Conservation (phyloP, 176 grass and related monocot species). For the Aechmea fasciata region DNA sequence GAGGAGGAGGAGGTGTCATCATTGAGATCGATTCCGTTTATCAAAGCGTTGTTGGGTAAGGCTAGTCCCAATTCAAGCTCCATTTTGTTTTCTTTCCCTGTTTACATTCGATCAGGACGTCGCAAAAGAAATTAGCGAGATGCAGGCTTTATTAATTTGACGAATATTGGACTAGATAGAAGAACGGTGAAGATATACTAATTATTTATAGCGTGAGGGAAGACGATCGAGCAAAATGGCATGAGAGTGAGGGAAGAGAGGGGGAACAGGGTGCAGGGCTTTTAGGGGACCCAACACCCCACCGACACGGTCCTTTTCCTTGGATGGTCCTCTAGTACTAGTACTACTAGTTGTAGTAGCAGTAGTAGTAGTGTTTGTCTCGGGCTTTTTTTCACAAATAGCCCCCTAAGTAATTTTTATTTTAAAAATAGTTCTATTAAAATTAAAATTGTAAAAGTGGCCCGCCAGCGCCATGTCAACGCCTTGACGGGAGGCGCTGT, state of each 20-base stretch:
- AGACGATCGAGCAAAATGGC: background rate
- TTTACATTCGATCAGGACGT: background rate
- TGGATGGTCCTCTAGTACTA: background rate
- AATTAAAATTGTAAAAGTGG: too few relatives aligned
- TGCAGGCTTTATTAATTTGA: too few relatives aligned
- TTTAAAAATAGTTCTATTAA: too few relatives aligned
- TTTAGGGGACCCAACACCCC: slow-evolving; percentile 27
- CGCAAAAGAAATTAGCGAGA: too few relatives aligned
- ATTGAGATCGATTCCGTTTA: too few relatives aligned
- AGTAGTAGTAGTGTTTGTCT: too few relatives aligned
- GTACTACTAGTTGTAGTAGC: background rate
- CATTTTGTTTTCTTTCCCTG: slow-evolving; percentile 17
- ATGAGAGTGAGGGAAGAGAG: slow-evolving; percentile 6
- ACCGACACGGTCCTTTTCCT: slow-evolving; percentile 47
- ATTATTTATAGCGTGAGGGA: slow-evolving; percentile 11
- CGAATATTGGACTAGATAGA: too few relatives aligned
- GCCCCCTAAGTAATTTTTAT: too few relatives aligned
- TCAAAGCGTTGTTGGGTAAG: slow-evolving; percentile 12
- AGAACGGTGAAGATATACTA: background rate
- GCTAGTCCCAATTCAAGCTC: slow-evolving; percentile 68
- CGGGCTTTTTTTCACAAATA: too few relatives aligned
- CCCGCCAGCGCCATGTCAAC: too few relatives aligned
- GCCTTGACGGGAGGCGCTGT: too few relatives aligned
- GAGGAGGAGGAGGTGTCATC: too few relatives aligned
- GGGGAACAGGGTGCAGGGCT: slow-evolving; percentile 39